These are phyloP conservation scores for Alternaria triticina DNA, from an alignment of 2,329 filamentous ascomycete genomes.

Conservation along the genomic window DNA sequence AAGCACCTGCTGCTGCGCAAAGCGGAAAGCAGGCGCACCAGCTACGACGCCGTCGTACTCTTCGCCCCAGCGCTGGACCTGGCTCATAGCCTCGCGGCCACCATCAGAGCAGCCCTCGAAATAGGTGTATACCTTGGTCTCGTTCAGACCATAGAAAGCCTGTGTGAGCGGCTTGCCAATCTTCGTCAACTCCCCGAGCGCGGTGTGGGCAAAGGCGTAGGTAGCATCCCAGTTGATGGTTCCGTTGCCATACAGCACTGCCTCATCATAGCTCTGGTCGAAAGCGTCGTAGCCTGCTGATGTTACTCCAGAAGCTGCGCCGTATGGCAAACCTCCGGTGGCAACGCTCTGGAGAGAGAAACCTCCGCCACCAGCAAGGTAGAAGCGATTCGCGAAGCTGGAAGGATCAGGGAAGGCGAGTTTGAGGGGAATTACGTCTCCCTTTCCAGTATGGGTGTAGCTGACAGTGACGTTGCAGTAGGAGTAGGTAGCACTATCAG, in stretches of 20 bases:
- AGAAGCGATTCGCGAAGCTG: constrained; percentile 55
- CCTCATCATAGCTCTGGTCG: constrained; percentile 46
- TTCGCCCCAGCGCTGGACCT: constrained; percentile 59
- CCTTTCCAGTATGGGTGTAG: constrained; percentile 53
- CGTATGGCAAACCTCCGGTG: constrained; percentile 54
- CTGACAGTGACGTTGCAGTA: constrained; percentile 58
- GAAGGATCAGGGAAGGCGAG: constrained; percentile 54
- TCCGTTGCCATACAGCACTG: constrained; percentile 51
- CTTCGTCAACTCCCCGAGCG: constrained; percentile 59
- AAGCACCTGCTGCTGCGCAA: constrained; percentile 55
- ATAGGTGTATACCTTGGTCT: constrained; percentile 53
- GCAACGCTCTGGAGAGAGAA: constrained; percentile 37
- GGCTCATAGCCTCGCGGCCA: constrained; percentile 57
- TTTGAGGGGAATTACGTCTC: constrained; percentile 22
- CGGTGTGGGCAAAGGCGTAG: constrained; percentile 60
- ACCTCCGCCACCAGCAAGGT: constrained; percentile 57
- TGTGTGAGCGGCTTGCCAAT: constrained; percentile 55
- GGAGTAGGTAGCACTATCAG: constrained; percentile 17
- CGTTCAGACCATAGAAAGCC: constrained; percentile 46
- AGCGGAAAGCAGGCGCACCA: constrained; percentile 57
- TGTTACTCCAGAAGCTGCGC: constrained; percentile 57
- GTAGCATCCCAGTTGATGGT: constrained; percentile 59
- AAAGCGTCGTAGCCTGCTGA: constrained; percentile 61
- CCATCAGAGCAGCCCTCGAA: constrained; percentile 64
- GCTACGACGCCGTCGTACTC: constrained; percentile 56